Conservation (phyloP, 768 basidiomycete genomes). For the Hebeloma cylindrosporum region DNA sequence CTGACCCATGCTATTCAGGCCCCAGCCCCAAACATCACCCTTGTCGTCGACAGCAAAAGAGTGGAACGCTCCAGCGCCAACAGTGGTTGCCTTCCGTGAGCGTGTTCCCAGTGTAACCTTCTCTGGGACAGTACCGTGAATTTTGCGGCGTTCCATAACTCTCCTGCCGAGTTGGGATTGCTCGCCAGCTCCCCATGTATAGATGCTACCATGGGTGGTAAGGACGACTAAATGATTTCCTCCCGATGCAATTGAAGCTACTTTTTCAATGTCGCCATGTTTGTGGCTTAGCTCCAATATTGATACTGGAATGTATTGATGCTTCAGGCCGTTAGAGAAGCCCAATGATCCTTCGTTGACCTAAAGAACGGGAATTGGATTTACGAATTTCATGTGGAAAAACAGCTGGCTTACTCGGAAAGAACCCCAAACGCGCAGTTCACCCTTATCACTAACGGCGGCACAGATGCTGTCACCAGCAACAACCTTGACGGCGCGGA, state of each 20-base stretch:
- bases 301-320: conserved; percentile 65
- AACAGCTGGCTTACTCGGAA: conserved; percentile 68
- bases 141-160: conserved; percentile 83
- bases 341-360: conserved; percentile 83
- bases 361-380: conserved; percentile 36
- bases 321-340: conserved; percentile 65
- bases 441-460: conserved; percentile 76
- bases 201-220: conserved; percentile 84
- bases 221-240: conserved; percentile 89
- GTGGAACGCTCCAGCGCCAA: conserved; percentile 84
- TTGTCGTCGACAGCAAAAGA: conserved; percentile 88
- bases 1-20: conserved; percentile 90
- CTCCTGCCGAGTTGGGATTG: conserved; percentile 90
- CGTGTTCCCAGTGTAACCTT: conserved; percentile 74
- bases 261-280: conserved; percentile 67
- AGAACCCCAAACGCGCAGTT: conserved; percentile 83
- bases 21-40: conserved; percentile 92
- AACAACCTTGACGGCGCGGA: conserved; percentile 79
- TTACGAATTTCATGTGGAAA: conserved; percentile 5
- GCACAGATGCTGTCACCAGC: conserved; percentile 90
- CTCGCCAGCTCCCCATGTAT: conserved; percentile 89
- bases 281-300: conserved; percentile 61
- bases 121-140: conserved; percentile 87
- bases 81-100: conserved; percentile 53
- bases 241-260: conserved; percentile 75